Conservation (phyloP, 2,329 filamentous ascomycete genomes). For the Penicillium digitatum region DNA sequence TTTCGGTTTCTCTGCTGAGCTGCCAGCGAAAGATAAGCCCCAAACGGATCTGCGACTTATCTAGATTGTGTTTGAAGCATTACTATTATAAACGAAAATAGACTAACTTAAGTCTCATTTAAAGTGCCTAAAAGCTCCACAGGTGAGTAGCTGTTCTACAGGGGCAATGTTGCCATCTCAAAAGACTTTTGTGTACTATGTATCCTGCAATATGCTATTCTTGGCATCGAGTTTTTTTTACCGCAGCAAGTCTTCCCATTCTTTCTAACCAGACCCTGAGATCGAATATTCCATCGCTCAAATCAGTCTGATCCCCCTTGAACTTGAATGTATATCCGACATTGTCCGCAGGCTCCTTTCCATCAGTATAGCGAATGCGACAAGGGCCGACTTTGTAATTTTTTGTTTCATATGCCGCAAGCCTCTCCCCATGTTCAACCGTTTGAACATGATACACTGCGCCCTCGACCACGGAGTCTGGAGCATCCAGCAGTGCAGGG, state of each 20-base stretch:
- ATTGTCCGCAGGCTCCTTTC: not conserved
- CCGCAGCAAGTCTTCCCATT: slow-evolving; percentile 9
- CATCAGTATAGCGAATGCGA: slow-evolving; percentile 11
- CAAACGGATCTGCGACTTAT: too few relatives aligned
- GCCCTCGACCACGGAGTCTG: slow-evolving; percentile 19
- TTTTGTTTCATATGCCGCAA: slow-evolving; percentile 25
- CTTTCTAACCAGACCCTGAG: slow-evolving; percentile 17
- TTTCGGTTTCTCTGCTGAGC: too few relatives aligned
- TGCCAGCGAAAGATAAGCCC: too few relatives aligned
- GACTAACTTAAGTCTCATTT: too few relatives aligned
- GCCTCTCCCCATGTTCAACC: slow-evolving; percentile 17
- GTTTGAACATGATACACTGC: slow-evolving; percentile 23
- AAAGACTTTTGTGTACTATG: too few relatives aligned
- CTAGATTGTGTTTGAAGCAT: too few relatives aligned
- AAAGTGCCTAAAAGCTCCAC: too few relatives aligned
- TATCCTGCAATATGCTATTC: too few relatives aligned
- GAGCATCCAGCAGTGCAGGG: slow-evolving; percentile 22
- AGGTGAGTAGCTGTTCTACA: too few relatives aligned
- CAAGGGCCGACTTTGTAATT: slow-evolving; percentile 7
- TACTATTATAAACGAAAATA: too few relatives aligned
- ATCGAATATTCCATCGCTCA: slow-evolving; percentile 21
- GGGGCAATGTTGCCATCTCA: too few relatives aligned
- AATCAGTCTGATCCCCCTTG: slow-evolving; percentile 17
- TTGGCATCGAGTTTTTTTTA: slow-evolving; percentile 1
- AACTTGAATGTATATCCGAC: slow-evolving; percentile 17